Base-by-base conservation (phyloP, 345 rosid species). In the Linum usitatissimum region DNA sequence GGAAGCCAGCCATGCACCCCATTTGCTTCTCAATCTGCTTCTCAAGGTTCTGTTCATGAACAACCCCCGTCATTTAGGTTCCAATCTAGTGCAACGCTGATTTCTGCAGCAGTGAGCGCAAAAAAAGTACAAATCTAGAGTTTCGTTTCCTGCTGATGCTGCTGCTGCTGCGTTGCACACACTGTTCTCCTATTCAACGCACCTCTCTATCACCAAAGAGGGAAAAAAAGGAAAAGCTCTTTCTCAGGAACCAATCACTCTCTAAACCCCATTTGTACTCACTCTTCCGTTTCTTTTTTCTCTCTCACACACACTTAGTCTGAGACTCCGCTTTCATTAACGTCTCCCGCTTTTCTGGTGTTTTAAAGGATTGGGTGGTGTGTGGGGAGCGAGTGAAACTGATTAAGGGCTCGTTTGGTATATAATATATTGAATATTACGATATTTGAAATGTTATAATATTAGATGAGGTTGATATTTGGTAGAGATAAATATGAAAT, bases 1-100 rank as follows among this genome's bases (percentile, higher is more conserved):
- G 78, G 82, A 93, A 87, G 38, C 97, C 99, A 57, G 97, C 76
- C 96, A 93, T 87, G 88, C 99, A 93, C 0, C 99, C 99, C 63
- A 85, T 80, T 45, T 87, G 94, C 77, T 82, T 84, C 72, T 84
- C 81, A 28, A 83, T 73, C 61, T 82, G 84, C 66, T 80, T 85
- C 76, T 86, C 91, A 5, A 81, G 72, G 67, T 71, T 76, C 73
- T 72, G 79, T 18, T 84, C 84, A 48, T 70, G 84, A 48, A 80
- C 77, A 12, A 82, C 21, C 6, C 84, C 84, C 17, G 77, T 75
- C 71, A 70, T 76, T 78, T 71, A 75, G 60, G 54, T 63, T 36
- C 19, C 18, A 1, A 39, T 6, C 21, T 60, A 1, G 18, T 12
- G 30, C 28, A 23, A 23, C 28, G 28, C 31, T 3, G 18, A 3